Evolutionary conservation across 768 basidiomycete genomes (phyloP).

Genomic region (Russula earlei): DNA sequence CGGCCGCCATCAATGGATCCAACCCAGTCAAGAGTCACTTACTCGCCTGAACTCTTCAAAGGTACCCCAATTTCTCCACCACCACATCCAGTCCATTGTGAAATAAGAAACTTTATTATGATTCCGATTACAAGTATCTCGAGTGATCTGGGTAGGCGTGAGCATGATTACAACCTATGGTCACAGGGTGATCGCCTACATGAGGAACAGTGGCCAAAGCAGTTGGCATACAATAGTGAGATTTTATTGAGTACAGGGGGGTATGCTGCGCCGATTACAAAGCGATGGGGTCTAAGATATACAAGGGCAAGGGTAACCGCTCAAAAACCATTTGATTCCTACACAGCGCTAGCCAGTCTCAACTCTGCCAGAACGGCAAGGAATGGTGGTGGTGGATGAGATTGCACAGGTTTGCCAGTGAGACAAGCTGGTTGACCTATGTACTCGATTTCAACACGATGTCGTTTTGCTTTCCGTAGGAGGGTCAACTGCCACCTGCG

Average conservation of each 20-base stretch:
- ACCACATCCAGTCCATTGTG: too few species aligned
- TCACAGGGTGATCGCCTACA: neutral
- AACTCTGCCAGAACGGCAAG: slow-evolving; percentile 49
- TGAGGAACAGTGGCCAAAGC: neutral
- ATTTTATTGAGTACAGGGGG: neutral
- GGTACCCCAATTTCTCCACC: too few species aligned
- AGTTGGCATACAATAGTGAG: slow-evolving; percentile 1
- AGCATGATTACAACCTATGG: neutral
- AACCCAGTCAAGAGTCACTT: too few species aligned
- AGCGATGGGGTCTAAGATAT: slow-evolving; percentile 8
- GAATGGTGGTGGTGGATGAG: slow-evolving; percentile 57
- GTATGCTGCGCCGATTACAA: neutral
- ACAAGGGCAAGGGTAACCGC: neutral
- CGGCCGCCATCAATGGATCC: too few species aligned
- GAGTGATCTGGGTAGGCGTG: too few species aligned
- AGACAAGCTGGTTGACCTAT: slow-evolving; percentile 55
- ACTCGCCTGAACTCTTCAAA: too few species aligned
- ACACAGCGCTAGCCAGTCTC: slow-evolving; percentile 1
- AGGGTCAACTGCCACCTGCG: slow-evolving; percentile 59
- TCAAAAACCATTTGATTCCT: neutral
- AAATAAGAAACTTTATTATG: too few species aligned
- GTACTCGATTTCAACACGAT: slow-evolving; percentile 65
- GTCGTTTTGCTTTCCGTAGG: slow-evolving; percentile 48
- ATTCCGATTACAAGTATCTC: too few species aligned
- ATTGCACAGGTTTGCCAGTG: slow-evolving; percentile 37